A percentile compares a stretch with the other conserved stretches of the same genome.
Evolutionary conservation across 1,284 basidiomycete species (phyloP).

Genomic region (Melampsora medusae): DNA sequence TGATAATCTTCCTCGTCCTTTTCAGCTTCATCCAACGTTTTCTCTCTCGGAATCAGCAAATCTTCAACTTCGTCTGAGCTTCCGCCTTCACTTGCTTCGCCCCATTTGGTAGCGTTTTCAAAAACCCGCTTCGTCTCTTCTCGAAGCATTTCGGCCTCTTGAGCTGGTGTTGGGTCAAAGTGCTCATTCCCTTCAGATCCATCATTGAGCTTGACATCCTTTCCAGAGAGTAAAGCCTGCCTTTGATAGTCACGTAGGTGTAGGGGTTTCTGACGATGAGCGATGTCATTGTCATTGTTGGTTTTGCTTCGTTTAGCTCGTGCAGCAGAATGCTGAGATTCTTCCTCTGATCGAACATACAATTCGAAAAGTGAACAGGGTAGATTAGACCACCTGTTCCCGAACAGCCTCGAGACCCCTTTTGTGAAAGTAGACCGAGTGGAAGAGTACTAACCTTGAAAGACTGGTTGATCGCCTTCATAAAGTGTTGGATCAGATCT

Average conservation of each 20-base stretch:
- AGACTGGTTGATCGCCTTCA: constrained; percentile 67
- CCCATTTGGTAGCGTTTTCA: constrained; percentile 60
- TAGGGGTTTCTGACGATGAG: constrained; percentile 54
- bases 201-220: constrained; percentile 45
- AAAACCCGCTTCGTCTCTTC: constrained; percentile 82
- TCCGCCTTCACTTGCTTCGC: constrained; percentile 60
- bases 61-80: constrained; percentile 61
- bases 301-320: constrained; percentile 49
- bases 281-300: constrained; percentile 57
- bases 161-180: constrained; percentile 64
- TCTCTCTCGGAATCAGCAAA: constrained; percentile 67
- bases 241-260: constrained; percentile 59
- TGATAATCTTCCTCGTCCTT: constrained; percentile 76
- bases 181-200: constrained; percentile 39
- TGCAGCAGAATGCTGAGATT: constrained; percentile 51
- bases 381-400: no score
- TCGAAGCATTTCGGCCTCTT: constrained; percentile 74
- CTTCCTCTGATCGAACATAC: constrained; percentile 50
- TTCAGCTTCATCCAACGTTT: constrained; percentile 72
- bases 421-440: neutral
- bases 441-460: constrained; percentile 63
- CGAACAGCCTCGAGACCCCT: neutral
- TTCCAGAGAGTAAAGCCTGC: constrained; percentile 54
- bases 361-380: no score
- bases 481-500: constrained; percentile 81